Conservation (phyloP, 129 eudicot species). For the Pittosporum tobira region DNA sequence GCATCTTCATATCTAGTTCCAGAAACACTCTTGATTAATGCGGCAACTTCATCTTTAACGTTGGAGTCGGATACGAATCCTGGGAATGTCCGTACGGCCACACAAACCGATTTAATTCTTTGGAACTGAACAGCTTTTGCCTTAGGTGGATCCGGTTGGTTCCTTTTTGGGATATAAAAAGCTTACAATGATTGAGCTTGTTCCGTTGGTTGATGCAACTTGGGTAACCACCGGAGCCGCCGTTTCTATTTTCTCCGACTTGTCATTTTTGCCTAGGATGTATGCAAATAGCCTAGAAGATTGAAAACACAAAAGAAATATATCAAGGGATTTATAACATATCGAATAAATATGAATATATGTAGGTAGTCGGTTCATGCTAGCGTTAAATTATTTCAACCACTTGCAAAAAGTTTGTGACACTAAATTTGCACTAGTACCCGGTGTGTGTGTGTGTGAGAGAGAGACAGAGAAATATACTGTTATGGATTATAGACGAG, state of each 20-base stretch:
- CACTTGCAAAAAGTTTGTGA: no score
- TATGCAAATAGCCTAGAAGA: not conserved
- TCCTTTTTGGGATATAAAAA: not conserved
- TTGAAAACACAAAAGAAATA: no score
- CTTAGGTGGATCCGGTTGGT: not conserved
- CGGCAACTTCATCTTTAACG: not conserved
- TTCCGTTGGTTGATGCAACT: not conserved
- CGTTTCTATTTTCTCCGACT: not conserved
- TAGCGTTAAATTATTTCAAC: no score
- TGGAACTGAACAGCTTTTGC: not conserved
- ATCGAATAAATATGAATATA: no score
- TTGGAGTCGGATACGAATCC: not conserved
- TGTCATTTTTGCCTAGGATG: not conserved
- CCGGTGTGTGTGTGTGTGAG: no score
- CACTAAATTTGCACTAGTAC: no score
- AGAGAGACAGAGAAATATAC: no score
- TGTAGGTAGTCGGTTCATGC: no score
- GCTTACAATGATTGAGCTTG: not conserved
- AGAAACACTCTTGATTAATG: not conserved
- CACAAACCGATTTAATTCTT: not conserved
- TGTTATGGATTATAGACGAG: no score
- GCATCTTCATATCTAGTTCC: not conserved
- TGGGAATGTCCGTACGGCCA: not conserved
- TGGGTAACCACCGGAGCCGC: constrained; percentile 5
- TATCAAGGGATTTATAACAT: no score